Base-by-base conservation (phyloP, 257 asterid genomes). In the Perilla frutescens region DNA sequence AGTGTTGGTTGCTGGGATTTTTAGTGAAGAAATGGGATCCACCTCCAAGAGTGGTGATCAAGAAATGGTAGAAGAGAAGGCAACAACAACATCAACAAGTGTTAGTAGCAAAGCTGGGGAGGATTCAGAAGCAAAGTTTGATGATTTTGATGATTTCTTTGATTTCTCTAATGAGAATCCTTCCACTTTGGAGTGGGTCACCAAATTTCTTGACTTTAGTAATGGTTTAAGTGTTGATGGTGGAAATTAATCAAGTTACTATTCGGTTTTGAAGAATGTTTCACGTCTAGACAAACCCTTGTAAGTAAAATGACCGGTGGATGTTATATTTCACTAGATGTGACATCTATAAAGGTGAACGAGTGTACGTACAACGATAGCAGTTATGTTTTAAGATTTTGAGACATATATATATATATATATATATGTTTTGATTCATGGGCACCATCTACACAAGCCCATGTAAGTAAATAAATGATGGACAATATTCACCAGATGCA, bases 151-250 rank as follows among this genome's bases (percentile, higher is more conserved):
- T 64, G 89, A 85, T 50, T 83, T 87, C 80, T 87, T 85, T 48
- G 89, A 87, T 76, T 85, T 85, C 82, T 83, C 88, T 39, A 87
- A 87, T 31, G 89, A 85, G 76, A 76, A 83, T 11, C 90, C 90
- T 45, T 76, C 87, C 10, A 87, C 93, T n/a, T 41, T 83, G 71
- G 85, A 83, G 57, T 85, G 90, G 90, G 79, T 87, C 56, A 67
- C 80, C 70, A 82, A 83, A 26, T 87, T 87, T 57, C 63, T 79
- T 32, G 80, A 71, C 36, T 68, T 39, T 43, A 70, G 66, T 39
- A 56, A 59, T 55, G 50, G 13, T 53, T 77, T 39, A 20, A 20
- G 0, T n/a, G 60, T 8, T 36, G n/a, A 55, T 47, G 44, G 12
- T 54, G 54, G 61, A 34, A 4, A 20, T 20, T 20, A 40, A 49